These are phyloP conservation scores for Echeveria elegans DNA, from an alignment of 164 flowering plant species.

Conservation along the genomic window DNA sequence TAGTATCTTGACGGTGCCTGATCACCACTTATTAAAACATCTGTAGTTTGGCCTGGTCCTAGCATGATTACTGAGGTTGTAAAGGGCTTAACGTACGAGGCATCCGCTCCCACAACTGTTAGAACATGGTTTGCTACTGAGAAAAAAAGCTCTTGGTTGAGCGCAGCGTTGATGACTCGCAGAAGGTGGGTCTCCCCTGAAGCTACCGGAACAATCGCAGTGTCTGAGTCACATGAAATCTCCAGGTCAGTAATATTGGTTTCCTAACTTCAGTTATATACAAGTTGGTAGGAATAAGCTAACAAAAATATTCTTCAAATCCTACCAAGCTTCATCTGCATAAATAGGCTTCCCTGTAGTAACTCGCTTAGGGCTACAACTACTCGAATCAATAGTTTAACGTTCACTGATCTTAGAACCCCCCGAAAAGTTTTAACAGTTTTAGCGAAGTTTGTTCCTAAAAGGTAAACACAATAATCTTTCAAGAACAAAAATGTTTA, in stretches of 20 bases:
- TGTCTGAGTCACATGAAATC: slow-evolving; percentile 30
- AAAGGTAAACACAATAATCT: not conserved
- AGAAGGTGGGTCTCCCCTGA: slow-evolving; percentile 66
- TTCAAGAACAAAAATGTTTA: not conserved
- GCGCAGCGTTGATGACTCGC: slow-evolving; percentile 56
- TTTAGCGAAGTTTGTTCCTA: not conserved
- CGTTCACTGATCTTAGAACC: too few relatives aligned
- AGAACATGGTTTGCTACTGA: slow-evolving; percentile 60
- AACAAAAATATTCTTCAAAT: not conserved
- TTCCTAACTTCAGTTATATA: not conserved
- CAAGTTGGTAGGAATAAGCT: not conserved
- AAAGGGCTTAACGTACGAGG: slow-evolving; percentile 60
- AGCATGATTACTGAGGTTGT: slow-evolving; percentile 65
- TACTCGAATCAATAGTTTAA: not conserved
- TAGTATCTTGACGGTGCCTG: slow-evolving; percentile 39
- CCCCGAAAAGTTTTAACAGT: not conserved
- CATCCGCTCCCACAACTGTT: slow-evolving; percentile 71
- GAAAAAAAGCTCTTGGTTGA: slow-evolving; percentile 69
- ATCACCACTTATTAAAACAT: slow-evolving; percentile 37
- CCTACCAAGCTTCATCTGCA: not conserved
- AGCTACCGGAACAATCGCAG: slow-evolving; percentile 46
- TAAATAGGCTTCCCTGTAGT: not conserved
- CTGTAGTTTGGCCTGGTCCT: slow-evolving; percentile 69
- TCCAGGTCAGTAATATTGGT: not conserved
- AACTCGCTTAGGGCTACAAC: not conserved